phyloP scores from a whole-genome alignment of 1,284 basidiomycete species.

The Thecaphora frezii region DNA sequence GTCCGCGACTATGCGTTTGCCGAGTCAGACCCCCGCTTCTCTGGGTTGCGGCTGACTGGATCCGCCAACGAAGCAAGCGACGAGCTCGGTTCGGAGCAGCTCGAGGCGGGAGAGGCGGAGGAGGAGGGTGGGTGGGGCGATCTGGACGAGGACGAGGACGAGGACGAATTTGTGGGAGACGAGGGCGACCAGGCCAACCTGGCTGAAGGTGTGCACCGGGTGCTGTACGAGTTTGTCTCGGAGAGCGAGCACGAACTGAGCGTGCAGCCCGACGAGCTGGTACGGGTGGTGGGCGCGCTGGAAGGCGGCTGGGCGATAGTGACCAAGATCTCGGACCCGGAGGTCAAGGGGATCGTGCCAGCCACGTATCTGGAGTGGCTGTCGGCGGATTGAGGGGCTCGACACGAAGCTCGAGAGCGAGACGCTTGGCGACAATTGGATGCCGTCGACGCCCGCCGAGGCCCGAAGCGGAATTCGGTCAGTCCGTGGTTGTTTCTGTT shows the following conservation, averaged over 20 bases:
- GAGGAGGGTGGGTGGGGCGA: constrained; percentile 14
- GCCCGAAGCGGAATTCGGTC: too few relatives aligned
- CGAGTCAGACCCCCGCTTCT: neutral
- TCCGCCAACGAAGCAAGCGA: constrained; percentile 1
- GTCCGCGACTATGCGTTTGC: constrained; percentile 44
- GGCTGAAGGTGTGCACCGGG: constrained; percentile 32
- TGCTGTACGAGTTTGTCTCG: constrained; percentile 40
- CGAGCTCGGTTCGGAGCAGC: neutral
- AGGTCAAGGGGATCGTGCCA: constrained; percentile 32
- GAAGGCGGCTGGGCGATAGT: constrained; percentile 48
- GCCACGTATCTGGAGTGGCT: constrained; percentile 37
- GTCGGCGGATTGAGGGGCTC: neutral
- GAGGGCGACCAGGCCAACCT: constrained; percentile 20
- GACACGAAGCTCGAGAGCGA: too few relatives aligned
- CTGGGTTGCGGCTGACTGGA: neutral
- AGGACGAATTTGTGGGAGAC: constrained; percentile 34
- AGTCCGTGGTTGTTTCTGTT: constrained; percentile 2
- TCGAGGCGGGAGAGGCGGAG: constrained; percentile 5
- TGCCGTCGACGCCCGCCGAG: too few relatives aligned
- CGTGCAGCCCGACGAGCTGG: constrained; percentile 20
- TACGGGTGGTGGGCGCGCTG: constrained; percentile 37
- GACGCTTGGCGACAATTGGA: too few relatives aligned
- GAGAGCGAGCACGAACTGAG: constrained; percentile 44
- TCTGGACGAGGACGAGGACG: constrained; percentile 28
- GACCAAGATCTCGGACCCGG: constrained; percentile 9